Evolutionary conservation across 768 basidiomycete species (phyloP).

Genomic region (Gyrodon lividus): DNA sequence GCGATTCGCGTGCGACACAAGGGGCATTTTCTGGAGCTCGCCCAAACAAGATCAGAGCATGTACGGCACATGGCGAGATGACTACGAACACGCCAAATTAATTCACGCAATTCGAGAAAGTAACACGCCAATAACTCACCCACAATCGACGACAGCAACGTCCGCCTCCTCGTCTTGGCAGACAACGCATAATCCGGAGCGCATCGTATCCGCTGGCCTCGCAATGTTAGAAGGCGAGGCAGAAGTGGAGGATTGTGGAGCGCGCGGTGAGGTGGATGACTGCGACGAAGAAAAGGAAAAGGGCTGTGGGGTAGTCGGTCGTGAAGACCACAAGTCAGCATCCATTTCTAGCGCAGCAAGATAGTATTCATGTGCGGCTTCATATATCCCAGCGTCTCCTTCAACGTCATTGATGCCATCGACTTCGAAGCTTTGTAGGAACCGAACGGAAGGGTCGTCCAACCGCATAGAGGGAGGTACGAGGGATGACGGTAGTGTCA

Average conservation of each 20-base stretch:
- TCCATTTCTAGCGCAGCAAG: neutral
- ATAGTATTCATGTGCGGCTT: constrained; percentile 1
- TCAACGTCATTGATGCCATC: neutral
- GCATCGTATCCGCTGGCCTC: constrained; percentile 40
- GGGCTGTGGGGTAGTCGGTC: constrained; percentile 12
- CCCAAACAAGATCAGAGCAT: constrained; percentile 79
- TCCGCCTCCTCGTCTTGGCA: constrained; percentile 95
- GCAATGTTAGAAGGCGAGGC: constrained; percentile 26
- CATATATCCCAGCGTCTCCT: neutral
- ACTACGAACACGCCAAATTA: constrained; percentile 35
- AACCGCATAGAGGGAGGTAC: constrained; percentile 80
- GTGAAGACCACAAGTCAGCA: constrained; percentile 4
- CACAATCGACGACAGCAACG: constrained; percentile 93
- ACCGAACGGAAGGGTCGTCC: constrained; percentile 33
- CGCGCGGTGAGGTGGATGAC: constrained; percentile 6
- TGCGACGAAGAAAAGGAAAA: no score
- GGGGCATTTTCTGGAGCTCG: constrained; percentile 84
- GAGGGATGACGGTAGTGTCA: constrained; percentile 65
- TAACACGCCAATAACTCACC: constrained; percentile 47
- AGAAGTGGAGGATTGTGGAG: constrained; percentile 26
- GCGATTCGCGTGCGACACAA: constrained; percentile 87
- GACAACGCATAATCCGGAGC: constrained; percentile 81
- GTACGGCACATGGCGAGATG: constrained; percentile 76
- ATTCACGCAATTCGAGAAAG: neutral
- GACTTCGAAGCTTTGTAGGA: constrained; percentile 21